phyloP scores from a whole-genome alignment of 768 basidiomycete species.

The Macrolepiota dolichaula region DNA sequence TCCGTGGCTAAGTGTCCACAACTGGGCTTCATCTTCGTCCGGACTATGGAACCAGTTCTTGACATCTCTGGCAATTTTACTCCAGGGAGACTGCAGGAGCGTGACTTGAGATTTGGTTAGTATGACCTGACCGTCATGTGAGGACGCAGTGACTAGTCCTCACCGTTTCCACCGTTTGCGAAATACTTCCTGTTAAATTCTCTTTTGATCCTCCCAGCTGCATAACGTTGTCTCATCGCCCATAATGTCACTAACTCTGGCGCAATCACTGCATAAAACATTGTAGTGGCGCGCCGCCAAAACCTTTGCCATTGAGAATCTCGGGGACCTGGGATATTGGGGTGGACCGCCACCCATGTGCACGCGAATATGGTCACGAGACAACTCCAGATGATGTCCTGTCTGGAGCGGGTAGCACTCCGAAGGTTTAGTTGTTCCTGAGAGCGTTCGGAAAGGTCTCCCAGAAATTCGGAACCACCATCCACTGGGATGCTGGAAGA shows the following conservation, averaged over 20 bases:
- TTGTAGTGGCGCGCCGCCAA: neutral
- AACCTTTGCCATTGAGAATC: neutral
- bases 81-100: neutral
- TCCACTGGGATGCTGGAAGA: neutral
- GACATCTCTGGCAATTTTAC: neutral
- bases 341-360: constrained; percentile 21
- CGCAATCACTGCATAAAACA: constrained; percentile 12
- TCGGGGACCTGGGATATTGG: constrained; percentile 14
- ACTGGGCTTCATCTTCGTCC: neutral
- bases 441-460: neutral
- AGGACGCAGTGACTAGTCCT: neutral
- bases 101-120: neutral
- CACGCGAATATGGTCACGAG: constrained; percentile 18
- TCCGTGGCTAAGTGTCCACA: constrained; percentile 15
- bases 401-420: neutral
- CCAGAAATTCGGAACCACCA: neutral
- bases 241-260: constrained; percentile 7
- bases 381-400: constrained; percentile 18
- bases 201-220: neutral
- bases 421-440: neutral
- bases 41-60: neutral
- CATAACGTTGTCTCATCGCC: constrained; percentile 10
- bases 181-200: neutral
- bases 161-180: neutral
- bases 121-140: neutral